Conservation (phyloP, 129 eudicot genomes). For the Flaveria sonorensis region DNA sequence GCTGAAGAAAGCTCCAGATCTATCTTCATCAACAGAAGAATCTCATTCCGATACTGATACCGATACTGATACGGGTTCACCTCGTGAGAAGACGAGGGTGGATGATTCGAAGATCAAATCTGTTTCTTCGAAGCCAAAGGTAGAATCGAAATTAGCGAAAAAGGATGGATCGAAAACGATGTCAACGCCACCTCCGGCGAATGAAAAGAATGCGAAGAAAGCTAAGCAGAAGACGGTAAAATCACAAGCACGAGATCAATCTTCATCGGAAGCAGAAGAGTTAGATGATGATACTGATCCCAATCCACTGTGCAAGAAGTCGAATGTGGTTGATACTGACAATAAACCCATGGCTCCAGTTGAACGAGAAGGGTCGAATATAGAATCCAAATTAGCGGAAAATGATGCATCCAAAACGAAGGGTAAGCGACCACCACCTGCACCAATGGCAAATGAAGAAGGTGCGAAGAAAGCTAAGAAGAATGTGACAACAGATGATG, state of each 20-base stretch:
- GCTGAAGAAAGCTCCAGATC: conserved; percentile 8
- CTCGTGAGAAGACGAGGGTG: neutral
- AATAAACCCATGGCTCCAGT: neutral
- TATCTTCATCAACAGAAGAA: neutral
- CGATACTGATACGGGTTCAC: neutral
- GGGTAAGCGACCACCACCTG: conserved; percentile 9
- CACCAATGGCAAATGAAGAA: neutral
- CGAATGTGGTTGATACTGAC: neutral
- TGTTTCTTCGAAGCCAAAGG: neutral
- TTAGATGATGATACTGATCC: conserved; percentile 32
- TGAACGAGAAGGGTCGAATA: conserved; percentile 4
- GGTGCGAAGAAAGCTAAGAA: conserved; percentile 31
- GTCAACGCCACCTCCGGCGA: neutral
- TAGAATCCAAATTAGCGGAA: neutral
- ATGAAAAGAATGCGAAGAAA: conserved; percentile 26
- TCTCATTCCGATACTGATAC: neutral
- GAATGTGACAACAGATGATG: conserved; percentile 11
- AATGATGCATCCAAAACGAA: conserved; percentile 3
- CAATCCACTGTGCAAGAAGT: conserved; percentile 13
- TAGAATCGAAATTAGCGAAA: neutral
- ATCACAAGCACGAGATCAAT: conserved; percentile 10
- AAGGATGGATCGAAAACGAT: neutral
- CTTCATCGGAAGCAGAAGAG: conserved; percentile 27
- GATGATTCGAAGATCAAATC: neutral
- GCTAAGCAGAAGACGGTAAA: neutral